Conservation (phyloP, 345 rosid species). For the Syzygium oleosum region DNA sequence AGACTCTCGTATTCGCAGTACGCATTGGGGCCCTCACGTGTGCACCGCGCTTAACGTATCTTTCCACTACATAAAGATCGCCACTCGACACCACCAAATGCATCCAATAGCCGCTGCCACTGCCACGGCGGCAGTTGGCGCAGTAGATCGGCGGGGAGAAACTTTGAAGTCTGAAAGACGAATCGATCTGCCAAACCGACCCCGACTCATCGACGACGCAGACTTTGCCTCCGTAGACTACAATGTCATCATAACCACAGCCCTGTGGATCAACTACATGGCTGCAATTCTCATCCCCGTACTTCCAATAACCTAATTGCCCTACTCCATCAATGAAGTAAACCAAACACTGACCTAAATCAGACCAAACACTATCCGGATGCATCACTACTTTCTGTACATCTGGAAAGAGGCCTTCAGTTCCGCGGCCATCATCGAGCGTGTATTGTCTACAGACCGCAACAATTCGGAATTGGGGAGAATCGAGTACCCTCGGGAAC, state of each 20-base stretch:
- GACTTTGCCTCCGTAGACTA: not conserved
- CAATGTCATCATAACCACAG: not conserved
- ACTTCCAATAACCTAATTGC: conserved; percentile 2
- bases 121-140: not conserved
- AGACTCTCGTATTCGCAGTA: conserved; percentile 5
- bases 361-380: not conserved
- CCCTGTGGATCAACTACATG: not conserved
- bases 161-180: not conserved
- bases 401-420: not conserved
- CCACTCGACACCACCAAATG: conserved; percentile 8
- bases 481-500: conserved; percentile 3
- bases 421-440: not conserved
- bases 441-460: conserved; percentile 2
- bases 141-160: not conserved
- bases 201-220: not conserved
- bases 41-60: not conserved
- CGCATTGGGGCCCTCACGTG: not conserved
- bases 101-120: not conserved
- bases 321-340: not conserved
- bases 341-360: not conserved
- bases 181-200: not conserved
- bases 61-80: conserved; percentile 6
- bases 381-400: not conserved
- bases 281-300: conserved; percentile 6
- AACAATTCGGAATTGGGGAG: not conserved